Base-by-base conservation (phyloP, 2,329 filamentous ascomycete species). In the Aspergillus versicolor region DNA sequence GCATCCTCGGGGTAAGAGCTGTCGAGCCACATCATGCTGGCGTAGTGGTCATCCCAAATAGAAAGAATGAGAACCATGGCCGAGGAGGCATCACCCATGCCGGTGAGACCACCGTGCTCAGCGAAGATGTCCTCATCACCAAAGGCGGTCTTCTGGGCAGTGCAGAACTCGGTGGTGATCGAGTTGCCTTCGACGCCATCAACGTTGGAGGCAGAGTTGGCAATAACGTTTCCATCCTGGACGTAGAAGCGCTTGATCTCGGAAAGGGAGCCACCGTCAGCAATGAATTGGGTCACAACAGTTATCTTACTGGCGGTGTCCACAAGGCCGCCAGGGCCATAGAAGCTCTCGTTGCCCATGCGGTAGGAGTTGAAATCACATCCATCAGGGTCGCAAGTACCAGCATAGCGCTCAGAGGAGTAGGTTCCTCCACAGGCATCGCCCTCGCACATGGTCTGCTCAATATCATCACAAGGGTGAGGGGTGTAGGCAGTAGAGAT, bases 11-110 rank as follows among this genome's bases (percentile, higher is more conserved):
- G 86, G 77, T 82, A 88, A 69, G 76, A 82, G 62, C 82, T 84
- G 77, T 90, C 88, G 66, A 91, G 82, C 88, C 88, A 91, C 68
- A 87, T 81, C 87, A 90, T 90, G 76, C 86, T 82, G 69, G 83
- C 76, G 58, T 82, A 75, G 73, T 89, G 82, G 75, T 89, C 87
- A 69, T 88, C 84, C 84, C 84, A 86, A 50, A 73, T 56, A 56
- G 65, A 70, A 78, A 88, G 79, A 64, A 87, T 84, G 22, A 88
- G 79, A 41, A 86, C 85, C 82, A 87, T 85, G 45, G 77, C 67
- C 15, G 71, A 67, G 30, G 88, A 73, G 37, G 83, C 84, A 1
- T 74, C 70, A 58, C 79, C 79, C 79, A 88, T 84, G 44, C 71
- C 72, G 9, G 56, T 56, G 58, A 86, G 73, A 12, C 85, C 86